Percentiles rank a stretch among this genome's conserved stretches.
These are phyloP conservation scores for Xylariomycetidae sp. DNA, from an alignment of 2,329 filamentous ascomycete genomes.

Conservation along the genomic window DNA sequence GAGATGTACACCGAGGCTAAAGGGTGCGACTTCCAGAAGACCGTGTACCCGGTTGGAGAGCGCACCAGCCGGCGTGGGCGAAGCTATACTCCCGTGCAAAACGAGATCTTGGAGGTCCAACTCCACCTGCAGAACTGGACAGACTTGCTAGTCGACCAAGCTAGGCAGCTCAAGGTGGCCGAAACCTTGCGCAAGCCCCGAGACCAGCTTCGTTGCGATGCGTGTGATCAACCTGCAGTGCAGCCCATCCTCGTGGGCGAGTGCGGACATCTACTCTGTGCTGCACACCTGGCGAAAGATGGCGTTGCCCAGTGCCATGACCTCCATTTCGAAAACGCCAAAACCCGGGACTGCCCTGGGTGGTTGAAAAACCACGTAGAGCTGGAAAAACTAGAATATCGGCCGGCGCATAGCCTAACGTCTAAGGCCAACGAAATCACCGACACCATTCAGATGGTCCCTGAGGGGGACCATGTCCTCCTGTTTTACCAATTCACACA, in stretches of 20 bases:
- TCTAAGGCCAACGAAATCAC: constrained; percentile 19
- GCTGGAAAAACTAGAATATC: too few species aligned
- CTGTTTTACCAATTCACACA: constrained; percentile 32
- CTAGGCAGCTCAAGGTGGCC: constrained; percentile 11
- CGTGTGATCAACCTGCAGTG: too few species aligned
- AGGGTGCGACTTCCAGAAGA: too few species aligned
- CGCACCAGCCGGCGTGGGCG: too few species aligned
- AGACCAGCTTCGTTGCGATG: constrained; percentile 5
- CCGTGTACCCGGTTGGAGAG: too few species aligned
- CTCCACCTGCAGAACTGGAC: too few species aligned
- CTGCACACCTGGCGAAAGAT: constrained; percentile 10
- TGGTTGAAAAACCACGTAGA: too few species aligned
- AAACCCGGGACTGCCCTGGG: constrained; percentile 6
- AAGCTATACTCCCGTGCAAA: too few species aligned
- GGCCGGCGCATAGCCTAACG: constrained; percentile 10
- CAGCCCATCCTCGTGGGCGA: constrained; percentile 18
- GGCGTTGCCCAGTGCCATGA: too few species aligned
- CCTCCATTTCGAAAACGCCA: constrained; percentile 4
- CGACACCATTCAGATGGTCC: constrained; percentile 9
- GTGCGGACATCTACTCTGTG: constrained; percentile 26
- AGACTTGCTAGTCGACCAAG: too few species aligned
- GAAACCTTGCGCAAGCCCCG: constrained; percentile 2
- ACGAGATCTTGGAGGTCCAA: too few species aligned
- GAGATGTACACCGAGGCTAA: too few species aligned
- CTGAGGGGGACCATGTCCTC: constrained; percentile 21